A percentile compares a stretch with the other conserved stretches of the same genome.
Conservation (phyloP, 2,329 filamentous ascomycete genomes). For the Neopestalotiopsis sp. region DNA sequence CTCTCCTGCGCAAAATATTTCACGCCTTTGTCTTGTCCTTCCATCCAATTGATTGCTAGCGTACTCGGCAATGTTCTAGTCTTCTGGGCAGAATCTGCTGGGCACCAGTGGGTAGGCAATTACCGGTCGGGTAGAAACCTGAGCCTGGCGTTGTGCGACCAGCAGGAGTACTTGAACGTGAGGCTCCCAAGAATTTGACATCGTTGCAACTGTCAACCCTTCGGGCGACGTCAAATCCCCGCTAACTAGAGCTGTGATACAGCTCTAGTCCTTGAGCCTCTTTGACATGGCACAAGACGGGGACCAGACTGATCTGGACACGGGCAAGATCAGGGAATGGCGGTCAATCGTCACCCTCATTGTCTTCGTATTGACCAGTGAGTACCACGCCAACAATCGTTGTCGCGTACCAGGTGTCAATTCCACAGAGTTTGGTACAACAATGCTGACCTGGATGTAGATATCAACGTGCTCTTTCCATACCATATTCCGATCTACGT, state of each 20-base stretch:
- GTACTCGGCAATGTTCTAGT: too few species aligned
- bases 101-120: too few species aligned
- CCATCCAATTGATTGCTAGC: too few species aligned
- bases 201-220: neutral
- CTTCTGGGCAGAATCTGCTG: too few species aligned
- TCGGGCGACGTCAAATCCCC: neutral
- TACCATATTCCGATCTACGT: constrained; percentile 68
- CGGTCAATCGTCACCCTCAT: constrained; percentile 73
- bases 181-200: constrained; percentile 5
- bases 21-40: too few species aligned
- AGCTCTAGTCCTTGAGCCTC: constrained; percentile 3
- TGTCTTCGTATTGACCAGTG: constrained; percentile 73
- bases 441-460: constrained; percentile 43
- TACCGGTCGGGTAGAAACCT: too few species aligned
- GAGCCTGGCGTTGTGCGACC: neutral
- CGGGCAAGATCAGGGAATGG: constrained; percentile 65
- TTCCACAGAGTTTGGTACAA: neutral
- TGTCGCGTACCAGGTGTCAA: neutral
- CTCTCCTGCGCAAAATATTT: too few species aligned
- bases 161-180: neutral
- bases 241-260: constrained; percentile 1
- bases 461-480: constrained; percentile 72
- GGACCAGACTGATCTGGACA: constrained; percentile 43
- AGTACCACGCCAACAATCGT: constrained; percentile 39
- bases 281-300: constrained; percentile 26